These are phyloP conservation scores for Trichoderma cornu-damae DNA, from an alignment of 2,329 filamentous ascomycete genomes.

Conservation along the genomic window DNA sequence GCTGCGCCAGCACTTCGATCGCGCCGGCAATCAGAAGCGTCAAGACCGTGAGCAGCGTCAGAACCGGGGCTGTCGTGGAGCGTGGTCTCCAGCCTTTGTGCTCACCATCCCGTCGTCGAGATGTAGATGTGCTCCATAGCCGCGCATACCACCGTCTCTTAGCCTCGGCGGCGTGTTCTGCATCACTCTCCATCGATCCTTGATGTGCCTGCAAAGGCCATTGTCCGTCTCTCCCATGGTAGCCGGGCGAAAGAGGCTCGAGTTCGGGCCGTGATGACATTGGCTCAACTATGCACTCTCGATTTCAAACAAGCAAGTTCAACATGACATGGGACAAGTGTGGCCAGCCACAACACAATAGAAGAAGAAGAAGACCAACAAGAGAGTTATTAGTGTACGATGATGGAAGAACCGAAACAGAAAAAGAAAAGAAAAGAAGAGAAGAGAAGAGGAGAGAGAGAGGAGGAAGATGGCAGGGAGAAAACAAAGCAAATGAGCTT, in stretches of 20 bases:
- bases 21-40: background rate
- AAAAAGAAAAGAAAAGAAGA: background rate
- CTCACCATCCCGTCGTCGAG: background rate
- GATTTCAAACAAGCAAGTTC: no score
- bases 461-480: no score
- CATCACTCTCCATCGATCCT: no score
- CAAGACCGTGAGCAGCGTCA: background rate
- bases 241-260: background rate
- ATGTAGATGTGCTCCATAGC: background rate
- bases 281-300: no score
- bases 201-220: no score
- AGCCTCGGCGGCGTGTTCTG: background rate
- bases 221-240: no score
- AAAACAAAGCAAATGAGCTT: no score
- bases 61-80: background rate
- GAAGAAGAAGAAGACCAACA: background rate
- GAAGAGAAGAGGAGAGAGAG: no score
- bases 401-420: no score
- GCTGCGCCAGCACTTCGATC: conserved; percentile 38
- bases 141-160: background rate
- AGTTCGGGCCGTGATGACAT: background rate
- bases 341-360: background rate
- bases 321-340: no score
- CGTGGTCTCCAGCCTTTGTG: conserved; percentile 11
- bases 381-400: background rate